Percentiles rank a stretch among this genome's conserved stretches.
Evolutionary conservation across 495 filamentous ascomycete genomes (phyloP).

Genomic region (Neurospora intermedia): DNA sequence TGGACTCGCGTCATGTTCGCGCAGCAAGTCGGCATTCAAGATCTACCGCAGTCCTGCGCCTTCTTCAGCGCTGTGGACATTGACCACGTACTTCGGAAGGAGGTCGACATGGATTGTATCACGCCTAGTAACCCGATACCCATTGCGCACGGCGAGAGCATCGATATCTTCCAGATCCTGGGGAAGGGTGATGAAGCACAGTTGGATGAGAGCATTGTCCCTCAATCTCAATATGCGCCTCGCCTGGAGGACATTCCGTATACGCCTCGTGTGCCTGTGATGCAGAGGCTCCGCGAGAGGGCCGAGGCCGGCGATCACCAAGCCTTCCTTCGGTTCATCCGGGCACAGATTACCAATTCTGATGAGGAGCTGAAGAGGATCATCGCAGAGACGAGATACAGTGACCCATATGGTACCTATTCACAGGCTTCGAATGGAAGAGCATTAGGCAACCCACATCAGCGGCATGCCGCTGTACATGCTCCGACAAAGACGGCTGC

Average conservation of each 20-base stretch:
- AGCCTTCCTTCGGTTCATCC: conserved; percentile 55
- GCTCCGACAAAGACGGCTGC: neutral
- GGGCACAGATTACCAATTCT: conserved; percentile 71
- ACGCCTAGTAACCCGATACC: conserved; percentile 73
- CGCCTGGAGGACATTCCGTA: conserved; percentile 53
- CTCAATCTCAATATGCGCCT: conserved; percentile 33
- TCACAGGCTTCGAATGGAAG: neutral
- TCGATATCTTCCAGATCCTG: conserved; percentile 69
- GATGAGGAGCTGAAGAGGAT: conserved; percentile 66
- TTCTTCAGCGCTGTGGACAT: conserved; percentile 95
- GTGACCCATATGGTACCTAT: neutral
- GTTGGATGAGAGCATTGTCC: conserved; percentile 52
- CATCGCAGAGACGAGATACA: conserved; percentile 42
- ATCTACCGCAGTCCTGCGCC: conserved; percentile 85
- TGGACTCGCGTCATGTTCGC: conserved; percentile 97
- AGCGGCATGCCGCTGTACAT: neutral
- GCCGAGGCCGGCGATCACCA: conserved; percentile 19
- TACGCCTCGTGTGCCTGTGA: conserved; percentile 62
- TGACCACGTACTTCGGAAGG: conserved; percentile 86
- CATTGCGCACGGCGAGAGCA: conserved; percentile 75
- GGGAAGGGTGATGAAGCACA: conserved; percentile 47
- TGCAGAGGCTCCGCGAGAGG: conserved; percentile 48
- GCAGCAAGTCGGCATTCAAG: conserved; percentile 91
- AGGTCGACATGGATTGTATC: conserved; percentile 94
- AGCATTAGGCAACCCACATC: neutral